Base-by-base conservation (phyloP, 1,284 basidiomycete genomes). In the Vanrija pseudolonga region DNA sequence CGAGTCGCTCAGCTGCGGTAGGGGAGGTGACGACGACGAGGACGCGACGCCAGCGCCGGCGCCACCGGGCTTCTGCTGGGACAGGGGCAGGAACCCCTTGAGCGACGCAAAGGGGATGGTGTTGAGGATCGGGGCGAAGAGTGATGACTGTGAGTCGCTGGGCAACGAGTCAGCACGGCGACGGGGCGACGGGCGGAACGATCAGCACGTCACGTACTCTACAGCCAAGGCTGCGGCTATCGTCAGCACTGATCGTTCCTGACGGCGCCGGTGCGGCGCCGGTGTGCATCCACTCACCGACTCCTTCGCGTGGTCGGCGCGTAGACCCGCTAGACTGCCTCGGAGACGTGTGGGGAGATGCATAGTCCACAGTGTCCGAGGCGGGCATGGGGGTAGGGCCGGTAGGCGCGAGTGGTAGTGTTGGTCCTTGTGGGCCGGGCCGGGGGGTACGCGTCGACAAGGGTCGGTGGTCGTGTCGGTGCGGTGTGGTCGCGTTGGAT, bases 71-170 rank as follows among this genome's bases (percentile, higher is more conserved):
- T 32, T 32, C 32, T 32, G 12, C 32, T 32, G 32, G 12, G 32
- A 32, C 2, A 32, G 32, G n/a, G 66, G 63, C 11, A 66, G 52
- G 43, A 69, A 60, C 1, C 63, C 63, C 50, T 66, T 66, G 41
- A 67, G 47, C 4, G 60, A 47, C 5, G 57, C 52, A 18, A 67
- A 61, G 17, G 64, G 65, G 11, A 70, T 60, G 53, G 64, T 66
- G 18, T 52, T 62, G 37, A 69, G 45, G 47, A 69, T 57, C 15
- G 69, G 66, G 11, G 62, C 51, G 39, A 72, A 59, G 15, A 68
- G 51, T 19, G 67, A 68, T 6, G 51, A 15, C 0, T 60, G 45
- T 19, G 49, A 37, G 48, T 62, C 64, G 24, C 67, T 68, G 50
- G 3, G n/a, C 9, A 11, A n/a, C 23, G 47, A 3, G 23, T 48